Conservation (phyloP, 2,329 filamentous ascomycete species). For the Nakataea oryzae region DNA sequence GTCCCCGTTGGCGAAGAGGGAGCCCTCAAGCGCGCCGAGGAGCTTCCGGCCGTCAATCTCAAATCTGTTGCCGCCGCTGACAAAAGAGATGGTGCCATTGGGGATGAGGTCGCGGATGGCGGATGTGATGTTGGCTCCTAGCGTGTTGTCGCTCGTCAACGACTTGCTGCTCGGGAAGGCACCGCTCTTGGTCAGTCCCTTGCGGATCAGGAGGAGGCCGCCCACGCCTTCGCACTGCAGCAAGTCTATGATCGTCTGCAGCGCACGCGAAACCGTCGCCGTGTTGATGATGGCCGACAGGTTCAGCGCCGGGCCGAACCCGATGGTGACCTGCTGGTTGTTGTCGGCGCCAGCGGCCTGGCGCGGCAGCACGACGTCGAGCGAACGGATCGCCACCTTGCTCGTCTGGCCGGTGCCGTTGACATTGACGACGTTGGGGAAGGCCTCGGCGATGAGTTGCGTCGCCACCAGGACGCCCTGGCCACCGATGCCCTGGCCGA, state of each 20-base stretch:
- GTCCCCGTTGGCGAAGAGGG: constrained; percentile 6
- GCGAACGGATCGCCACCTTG: neutral
- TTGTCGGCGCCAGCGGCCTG: neutral
- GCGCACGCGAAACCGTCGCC: constrained; percentile 16
- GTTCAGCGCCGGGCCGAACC: constrained; percentile 10
- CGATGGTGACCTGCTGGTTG: neutral
- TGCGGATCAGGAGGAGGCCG: constrained; percentile 16
- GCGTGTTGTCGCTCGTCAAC: neutral
- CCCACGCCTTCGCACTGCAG: constrained; percentile 22
- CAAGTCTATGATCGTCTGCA: constrained; percentile 17
- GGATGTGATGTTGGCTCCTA: constrained; percentile 4
- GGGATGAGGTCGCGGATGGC: constrained; percentile 15
- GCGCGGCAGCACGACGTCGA: neutral
- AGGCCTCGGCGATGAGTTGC: constrained; percentile 15
- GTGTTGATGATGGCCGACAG: constrained; percentile 17
- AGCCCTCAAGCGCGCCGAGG: constrained; percentile 10
- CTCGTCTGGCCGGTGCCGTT: neutral
- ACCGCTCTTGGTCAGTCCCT: constrained; percentile 13
- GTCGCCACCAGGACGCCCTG: constrained; percentile 20
- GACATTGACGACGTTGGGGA: constrained; percentile 2
- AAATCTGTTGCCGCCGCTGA: constrained; percentile 15
- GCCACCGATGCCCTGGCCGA: constrained; percentile 22
- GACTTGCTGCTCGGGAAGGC: neutral
- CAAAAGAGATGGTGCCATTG: constrained; percentile 14
- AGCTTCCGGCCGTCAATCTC: constrained; percentile 15